phyloP scores from a whole-genome alignment of 2,329 filamentous ascomycete genomes.

The Bipolaris cookei region DNA sequence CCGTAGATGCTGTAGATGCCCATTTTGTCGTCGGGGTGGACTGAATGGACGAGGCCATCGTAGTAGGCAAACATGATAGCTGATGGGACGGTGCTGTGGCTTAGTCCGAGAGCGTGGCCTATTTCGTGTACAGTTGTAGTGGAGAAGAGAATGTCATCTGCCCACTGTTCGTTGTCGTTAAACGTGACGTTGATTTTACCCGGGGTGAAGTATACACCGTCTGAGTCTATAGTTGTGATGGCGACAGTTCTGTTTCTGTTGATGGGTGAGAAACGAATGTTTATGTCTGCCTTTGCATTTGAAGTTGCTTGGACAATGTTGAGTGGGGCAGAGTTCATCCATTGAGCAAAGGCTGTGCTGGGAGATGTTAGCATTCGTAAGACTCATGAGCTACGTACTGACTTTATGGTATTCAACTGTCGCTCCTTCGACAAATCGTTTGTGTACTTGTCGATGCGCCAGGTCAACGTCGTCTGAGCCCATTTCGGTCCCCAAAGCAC shows the following conservation, averaged over 20 bases:
- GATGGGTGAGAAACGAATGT: constrained; percentile 32
- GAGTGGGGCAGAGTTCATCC: constrained; percentile 32
- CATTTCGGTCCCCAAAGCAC: constrained; percentile 41
- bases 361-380: background rate
- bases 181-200: constrained; percentile 41
- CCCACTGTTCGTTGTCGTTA: constrained; percentile 40
- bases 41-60: constrained; percentile 27
- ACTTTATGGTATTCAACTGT: constrained; percentile 35
- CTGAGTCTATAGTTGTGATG: constrained; percentile 35
- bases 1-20: constrained; percentile 38
- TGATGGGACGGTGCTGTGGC: constrained; percentile 36
- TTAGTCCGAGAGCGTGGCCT: constrained; percentile 37
- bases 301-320: constrained; percentile 24
- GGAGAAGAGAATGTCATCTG: constrained; percentile 36
- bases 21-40: constrained; percentile 39
- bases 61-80: constrained; percentile 42
- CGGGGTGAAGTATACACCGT: constrained; percentile 27
- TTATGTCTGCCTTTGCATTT: constrained; percentile 30
- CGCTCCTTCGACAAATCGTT: constrained; percentile 24
- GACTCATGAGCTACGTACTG: constrained; percentile 3
- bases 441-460: constrained; percentile 37
- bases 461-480: constrained; percentile 35
- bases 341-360: constrained; percentile 36
- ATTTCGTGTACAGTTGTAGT: constrained; percentile 40
- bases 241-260: constrained; percentile 32